phyloP scores from a whole-genome alignment of 2,329 filamentous ascomycete species.

The Aureobasidium melanogenum region DNA sequence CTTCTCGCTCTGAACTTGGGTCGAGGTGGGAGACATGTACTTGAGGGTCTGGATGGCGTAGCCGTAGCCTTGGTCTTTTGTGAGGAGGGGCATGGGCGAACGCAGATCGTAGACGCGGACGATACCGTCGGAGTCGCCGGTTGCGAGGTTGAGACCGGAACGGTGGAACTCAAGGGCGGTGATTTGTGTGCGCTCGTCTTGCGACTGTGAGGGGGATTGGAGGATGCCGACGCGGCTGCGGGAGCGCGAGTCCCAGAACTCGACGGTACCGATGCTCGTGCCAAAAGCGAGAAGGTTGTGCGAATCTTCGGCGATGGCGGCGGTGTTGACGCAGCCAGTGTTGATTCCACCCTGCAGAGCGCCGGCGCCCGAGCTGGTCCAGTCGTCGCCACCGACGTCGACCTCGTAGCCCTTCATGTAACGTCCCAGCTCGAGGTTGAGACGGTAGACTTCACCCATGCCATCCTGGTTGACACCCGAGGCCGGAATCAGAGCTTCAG shows the following conservation, averaged over 20 bases:
- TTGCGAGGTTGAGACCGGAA: slow-evolving; percentile 75
- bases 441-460: slow-evolving; percentile 80
- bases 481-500: slow-evolving; percentile 78
- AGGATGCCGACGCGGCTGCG: slow-evolving; percentile 73
- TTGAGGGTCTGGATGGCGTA: slow-evolving; percentile 80
- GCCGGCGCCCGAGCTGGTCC: slow-evolving; percentile 54
- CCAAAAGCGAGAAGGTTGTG: slow-evolving; percentile 91
- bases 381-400: slow-evolving; percentile 78
- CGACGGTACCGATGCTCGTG: slow-evolving; percentile 87
- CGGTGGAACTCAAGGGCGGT: slow-evolving; percentile 81
- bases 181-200: slow-evolving; percentile 50
- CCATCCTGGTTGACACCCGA: slow-evolving; percentile 82
- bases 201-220: slow-evolving; percentile 40
- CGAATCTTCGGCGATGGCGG: slow-evolving; percentile 75
- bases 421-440: slow-evolving; percentile 84
- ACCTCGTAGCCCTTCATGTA: slow-evolving; percentile 94
- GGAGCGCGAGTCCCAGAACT: slow-evolving; percentile 90
- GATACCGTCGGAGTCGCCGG: slow-evolving; percentile 79
- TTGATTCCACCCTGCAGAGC: slow-evolving; percentile 80
- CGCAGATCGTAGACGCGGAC: slow-evolving; percentile 88
- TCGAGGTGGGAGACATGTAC: slow-evolving; percentile 56
- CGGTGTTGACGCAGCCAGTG: slow-evolving; percentile 79
- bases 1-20: slow-evolving; percentile 63
- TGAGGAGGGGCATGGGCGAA: slow-evolving; percentile 73
- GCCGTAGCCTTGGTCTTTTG: slow-evolving; percentile 93